These are phyloP conservation scores for Calonectria fujianensis DNA, from an alignment of 2,329 filamentous ascomycete species.

Conservation along the genomic window DNA sequence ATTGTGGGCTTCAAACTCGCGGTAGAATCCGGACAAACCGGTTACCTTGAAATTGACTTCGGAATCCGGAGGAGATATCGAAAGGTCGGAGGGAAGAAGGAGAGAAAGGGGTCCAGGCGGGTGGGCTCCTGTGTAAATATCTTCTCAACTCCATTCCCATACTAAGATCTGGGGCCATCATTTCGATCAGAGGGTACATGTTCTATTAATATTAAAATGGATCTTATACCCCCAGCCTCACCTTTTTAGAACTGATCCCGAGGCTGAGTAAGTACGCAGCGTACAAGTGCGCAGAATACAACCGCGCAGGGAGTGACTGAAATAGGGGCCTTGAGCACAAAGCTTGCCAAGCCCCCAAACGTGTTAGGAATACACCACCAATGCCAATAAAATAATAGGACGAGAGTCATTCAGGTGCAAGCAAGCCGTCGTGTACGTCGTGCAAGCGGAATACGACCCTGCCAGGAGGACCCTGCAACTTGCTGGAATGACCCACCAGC, in stretches of 20 bases:
- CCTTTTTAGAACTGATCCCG: not conserved
- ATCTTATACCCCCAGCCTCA: not conserved
- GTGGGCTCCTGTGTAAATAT: not conserved
- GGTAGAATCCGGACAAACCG: not conserved
- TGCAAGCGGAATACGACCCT: conserved; percentile 10
- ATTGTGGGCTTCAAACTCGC: not conserved
- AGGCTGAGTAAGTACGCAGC: not conserved
- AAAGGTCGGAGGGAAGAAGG: not conserved
- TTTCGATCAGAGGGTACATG: not conserved
- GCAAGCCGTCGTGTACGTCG: not conserved
- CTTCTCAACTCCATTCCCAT: not conserved
- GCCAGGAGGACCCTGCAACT: not conserved
- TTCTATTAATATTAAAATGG: not conserved
- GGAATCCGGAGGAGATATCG: not conserved
- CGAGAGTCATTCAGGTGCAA: not conserved
- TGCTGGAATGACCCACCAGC: not conserved
- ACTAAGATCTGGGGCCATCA: not conserved
- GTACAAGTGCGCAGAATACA: not conserved
- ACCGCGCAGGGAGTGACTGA: not conserved
- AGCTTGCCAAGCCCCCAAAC: not conserved
- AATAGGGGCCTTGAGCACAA: not conserved
- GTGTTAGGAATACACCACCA: not conserved
- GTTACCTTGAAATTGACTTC: not conserved
- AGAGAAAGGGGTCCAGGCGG: no score
- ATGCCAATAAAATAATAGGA: not conserved